These are phyloP conservation scores for Niveomyces coronatus DNA, from an alignment of 2,329 filamentous ascomycete species.

Conservation along the genomic window DNA sequence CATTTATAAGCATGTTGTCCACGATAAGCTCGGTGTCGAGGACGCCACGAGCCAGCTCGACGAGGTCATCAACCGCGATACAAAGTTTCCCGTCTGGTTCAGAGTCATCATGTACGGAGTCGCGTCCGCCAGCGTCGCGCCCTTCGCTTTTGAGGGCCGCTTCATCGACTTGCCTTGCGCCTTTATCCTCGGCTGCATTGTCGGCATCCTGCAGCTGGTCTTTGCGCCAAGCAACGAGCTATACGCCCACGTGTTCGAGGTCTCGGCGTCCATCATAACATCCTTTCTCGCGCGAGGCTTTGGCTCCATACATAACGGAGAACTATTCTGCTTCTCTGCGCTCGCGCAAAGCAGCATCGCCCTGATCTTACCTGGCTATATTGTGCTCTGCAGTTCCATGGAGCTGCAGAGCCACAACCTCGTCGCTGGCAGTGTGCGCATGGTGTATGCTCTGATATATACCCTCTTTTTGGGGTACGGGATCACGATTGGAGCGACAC, in stretches of 20 bases:
- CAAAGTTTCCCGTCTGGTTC: slow-evolving; percentile 40
- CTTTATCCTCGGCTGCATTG: slow-evolving; percentile 63
- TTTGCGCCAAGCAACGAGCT: slow-evolving; percentile 64
- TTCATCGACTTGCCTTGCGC: slow-evolving; percentile 69
- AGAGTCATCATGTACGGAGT: slow-evolving; percentile 62
- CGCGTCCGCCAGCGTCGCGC: slow-evolving; percentile 65
- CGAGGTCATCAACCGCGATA: slow-evolving; percentile 35
- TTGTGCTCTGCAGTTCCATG: slow-evolving; percentile 37
- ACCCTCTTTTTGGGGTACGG: slow-evolving; percentile 65
- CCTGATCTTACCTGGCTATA: slow-evolving; percentile 57
- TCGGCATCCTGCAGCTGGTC: slow-evolving; percentile 66
- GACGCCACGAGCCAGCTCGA: slow-evolving; percentile 56
- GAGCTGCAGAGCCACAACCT: slow-evolving; percentile 63
- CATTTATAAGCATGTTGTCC: slow-evolving; percentile 74
- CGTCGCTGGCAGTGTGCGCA: slow-evolving; percentile 61
- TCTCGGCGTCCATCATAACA: slow-evolving; percentile 50
- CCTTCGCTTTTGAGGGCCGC: slow-evolving; percentile 69
- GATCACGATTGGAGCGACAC: slow-evolving; percentile 56
- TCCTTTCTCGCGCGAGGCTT: slow-evolving; percentile 61
- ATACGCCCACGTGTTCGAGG: slow-evolving; percentile 45
- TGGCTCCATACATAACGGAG: slow-evolving; percentile 49
- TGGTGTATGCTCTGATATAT: slow-evolving; percentile 69
- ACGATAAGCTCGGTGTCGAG: slow-evolving; percentile 63
- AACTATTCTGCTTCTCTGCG: slow-evolving; percentile 60
- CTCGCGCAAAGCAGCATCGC: slow-evolving; percentile 65